These are phyloP conservation scores for Geotrichum siamense DNA, from an alignment of 1,139 yeast species.

Conservation along the genomic window DNA sequence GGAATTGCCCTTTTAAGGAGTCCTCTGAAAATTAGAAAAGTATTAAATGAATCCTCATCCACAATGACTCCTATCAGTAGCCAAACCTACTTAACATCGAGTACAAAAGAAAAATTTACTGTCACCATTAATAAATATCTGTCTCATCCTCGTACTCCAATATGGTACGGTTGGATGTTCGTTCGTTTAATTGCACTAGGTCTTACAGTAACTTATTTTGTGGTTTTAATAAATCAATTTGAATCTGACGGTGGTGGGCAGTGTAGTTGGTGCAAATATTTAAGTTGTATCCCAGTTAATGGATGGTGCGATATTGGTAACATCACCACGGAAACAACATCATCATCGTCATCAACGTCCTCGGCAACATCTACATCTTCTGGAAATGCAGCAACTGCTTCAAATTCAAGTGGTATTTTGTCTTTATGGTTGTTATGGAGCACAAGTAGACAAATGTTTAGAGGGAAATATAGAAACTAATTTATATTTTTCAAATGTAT, in stretches of 20 bases:
- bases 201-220: slow-evolving; percentile 47
- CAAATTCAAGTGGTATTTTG: no score
- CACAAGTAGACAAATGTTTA: no score
- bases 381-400: no score
- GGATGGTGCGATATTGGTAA: slow-evolving; percentile 67
- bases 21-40: slow-evolving; percentile 40
- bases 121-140: not conserved
- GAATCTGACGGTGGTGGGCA: slow-evolving; percentile 41
- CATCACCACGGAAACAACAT: slow-evolving; percentile 29
- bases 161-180: slow-evolving; percentile 47
- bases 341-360: not conserved
- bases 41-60: slow-evolving; percentile 1
- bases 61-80: slow-evolving; percentile 11
- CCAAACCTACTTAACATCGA: slow-evolving; percentile 1
- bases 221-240: slow-evolving; percentile 45
- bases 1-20: slow-evolving; percentile 52
- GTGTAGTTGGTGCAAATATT: slow-evolving; percentile 68
- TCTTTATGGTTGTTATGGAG: no score
- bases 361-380: no score
- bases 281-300: slow-evolving; percentile 63
- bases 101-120: slow-evolving; percentile 14
- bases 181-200: slow-evolving; percentile 45
- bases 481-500: no score
- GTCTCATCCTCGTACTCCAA: slow-evolving; percentile 23
- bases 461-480: no score